Conservation (phyloP, 352 stramenopile genomes). For the Phytopythium sindhum region DNA sequence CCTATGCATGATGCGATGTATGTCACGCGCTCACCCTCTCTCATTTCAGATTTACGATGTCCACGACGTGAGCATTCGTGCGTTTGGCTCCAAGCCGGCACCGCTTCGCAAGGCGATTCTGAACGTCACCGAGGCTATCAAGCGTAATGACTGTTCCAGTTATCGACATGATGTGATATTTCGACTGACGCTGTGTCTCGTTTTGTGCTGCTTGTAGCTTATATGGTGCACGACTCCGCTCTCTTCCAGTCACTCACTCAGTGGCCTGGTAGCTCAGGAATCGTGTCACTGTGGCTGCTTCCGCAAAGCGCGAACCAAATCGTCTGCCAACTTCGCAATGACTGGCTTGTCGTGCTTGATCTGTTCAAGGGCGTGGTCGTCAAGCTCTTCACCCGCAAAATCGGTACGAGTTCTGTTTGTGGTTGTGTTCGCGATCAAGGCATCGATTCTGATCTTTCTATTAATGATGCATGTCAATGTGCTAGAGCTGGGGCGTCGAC, state of each 20-base stretch:
- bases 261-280: constrained; percentile 5
- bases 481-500: neutral
- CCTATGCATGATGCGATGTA: no score
- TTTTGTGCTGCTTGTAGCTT: constrained; percentile 23
- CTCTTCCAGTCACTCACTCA: neutral
- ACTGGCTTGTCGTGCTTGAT: constrained; percentile 67
- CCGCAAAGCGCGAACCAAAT: constrained; percentile 37
- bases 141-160: constrained; percentile 25
- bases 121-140: constrained; percentile 46
- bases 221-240: constrained; percentile 13
- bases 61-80: constrained; percentile 52
- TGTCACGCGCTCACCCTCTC: no score
- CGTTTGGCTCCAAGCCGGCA: constrained; percentile 57
- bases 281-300: constrained; percentile 40
- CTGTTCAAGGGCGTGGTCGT: constrained; percentile 27
- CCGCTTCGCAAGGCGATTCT: constrained; percentile 43
- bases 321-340: constrained; percentile 64
- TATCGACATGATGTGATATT: neutral
- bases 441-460: neutral
- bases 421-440: neutral
- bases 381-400: constrained; percentile 58
- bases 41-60: constrained; percentile 57
- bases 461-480: neutral
- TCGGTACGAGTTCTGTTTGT: constrained; percentile 20
- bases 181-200: neutral